Percentiles rank a stretch among this genome's conserved stretches.
Evolutionary conservation across 2,329 filamentous ascomycete genomes (phyloP).

Genomic region (Arthrinium phaeospermum): DNA sequence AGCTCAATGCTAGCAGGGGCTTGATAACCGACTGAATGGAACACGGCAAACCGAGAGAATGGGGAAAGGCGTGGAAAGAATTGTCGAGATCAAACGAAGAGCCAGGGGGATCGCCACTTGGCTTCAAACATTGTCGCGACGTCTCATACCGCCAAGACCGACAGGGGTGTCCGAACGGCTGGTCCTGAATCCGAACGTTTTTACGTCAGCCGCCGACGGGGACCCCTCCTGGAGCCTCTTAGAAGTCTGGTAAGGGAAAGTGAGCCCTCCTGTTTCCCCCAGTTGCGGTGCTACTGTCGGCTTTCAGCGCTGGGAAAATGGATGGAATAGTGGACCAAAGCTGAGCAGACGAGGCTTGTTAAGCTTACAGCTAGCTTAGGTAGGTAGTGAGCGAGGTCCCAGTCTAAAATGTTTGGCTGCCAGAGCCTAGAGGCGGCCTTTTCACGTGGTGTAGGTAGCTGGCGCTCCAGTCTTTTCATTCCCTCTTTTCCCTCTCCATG

Average conservation of each 20-base stretch:
- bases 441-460: neutral
- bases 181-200: conserved; percentile 3
- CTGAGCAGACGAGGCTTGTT: neutral
- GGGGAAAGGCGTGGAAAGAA: conserved; percentile 14
- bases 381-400: neutral
- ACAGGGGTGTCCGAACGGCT: conserved; percentile 7
- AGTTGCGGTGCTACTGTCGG: neutral
- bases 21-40: conserved; percentile 6
- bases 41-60: neutral
- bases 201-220: neutral
- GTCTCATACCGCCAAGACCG: conserved; percentile 15
- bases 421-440: neutral
- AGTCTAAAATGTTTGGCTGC: neutral
- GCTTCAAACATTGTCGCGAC: conserved; percentile 19
- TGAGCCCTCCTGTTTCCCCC: neutral
- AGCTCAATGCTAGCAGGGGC: neutral
- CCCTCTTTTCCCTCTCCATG: neutral
- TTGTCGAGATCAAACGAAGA: conserved; percentile 15
- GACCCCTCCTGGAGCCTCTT: neutral
- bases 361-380: neutral
- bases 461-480: neutral
- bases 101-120: conserved; percentile 18
- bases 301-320: neutral
- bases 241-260: neutral
- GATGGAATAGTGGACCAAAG: neutral